A percentile compares a stretch with the other conserved stretches of the same genome.
Evolutionary conservation across 768 basidiomycete species (phyloP).

Genomic region (Serpula lacrymans): DNA sequence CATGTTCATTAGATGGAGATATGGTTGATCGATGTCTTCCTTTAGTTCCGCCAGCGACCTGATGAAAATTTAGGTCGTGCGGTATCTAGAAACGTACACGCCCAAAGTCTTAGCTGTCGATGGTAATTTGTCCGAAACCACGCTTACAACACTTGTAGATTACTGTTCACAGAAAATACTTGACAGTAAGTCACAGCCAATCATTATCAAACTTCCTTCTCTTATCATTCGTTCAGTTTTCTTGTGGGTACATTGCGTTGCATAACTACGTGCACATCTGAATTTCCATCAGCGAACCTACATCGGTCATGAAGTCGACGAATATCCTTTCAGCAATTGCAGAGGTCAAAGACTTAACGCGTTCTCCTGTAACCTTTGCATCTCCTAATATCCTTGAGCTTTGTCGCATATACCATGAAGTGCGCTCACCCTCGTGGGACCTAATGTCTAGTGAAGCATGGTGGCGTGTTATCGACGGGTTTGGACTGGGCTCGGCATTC

Average conservation of each 20-base stretch:
- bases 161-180: slow-evolving; percentile 48
- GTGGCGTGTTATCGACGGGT: slow-evolving; percentile 64
- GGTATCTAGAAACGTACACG: slow-evolving; percentile 41
- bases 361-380: slow-evolving; percentile 60
- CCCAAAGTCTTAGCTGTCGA: slow-evolving; percentile 71
- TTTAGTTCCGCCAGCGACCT: slow-evolving; percentile 2
- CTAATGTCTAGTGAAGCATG: slow-evolving; percentile 53
- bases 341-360: slow-evolving; percentile 26
- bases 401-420: slow-evolving; percentile 49
- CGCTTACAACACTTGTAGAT: slow-evolving; percentile 48
- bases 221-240: slow-evolving; percentile 48
- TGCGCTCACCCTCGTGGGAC: slow-evolving; percentile 40
- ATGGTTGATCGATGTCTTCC: slow-evolving; percentile 30
- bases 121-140: slow-evolving; percentile 61
- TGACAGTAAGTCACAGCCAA: slow-evolving; percentile 42
- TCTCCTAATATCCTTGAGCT: slow-evolving; percentile 90
- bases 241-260: slow-evolving; percentile 49
- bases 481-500: slow-evolving; percentile 66
- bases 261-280: slow-evolving; percentile 7
- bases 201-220: slow-evolving; percentile 1
- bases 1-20: slow-evolving; percentile 44
- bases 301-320: slow-evolving; percentile 79
- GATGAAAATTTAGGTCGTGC: slow-evolving; percentile 41
- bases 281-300: slow-evolving; percentile 69
- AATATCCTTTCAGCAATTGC: slow-evolving; percentile 64